A percentile compares a stretch with the other conserved stretches of the same genome.
These are phyloP conservation scores for Omphalea diandra DNA, from an alignment of 441 rosid genomes.

Conservation along the genomic window DNA sequence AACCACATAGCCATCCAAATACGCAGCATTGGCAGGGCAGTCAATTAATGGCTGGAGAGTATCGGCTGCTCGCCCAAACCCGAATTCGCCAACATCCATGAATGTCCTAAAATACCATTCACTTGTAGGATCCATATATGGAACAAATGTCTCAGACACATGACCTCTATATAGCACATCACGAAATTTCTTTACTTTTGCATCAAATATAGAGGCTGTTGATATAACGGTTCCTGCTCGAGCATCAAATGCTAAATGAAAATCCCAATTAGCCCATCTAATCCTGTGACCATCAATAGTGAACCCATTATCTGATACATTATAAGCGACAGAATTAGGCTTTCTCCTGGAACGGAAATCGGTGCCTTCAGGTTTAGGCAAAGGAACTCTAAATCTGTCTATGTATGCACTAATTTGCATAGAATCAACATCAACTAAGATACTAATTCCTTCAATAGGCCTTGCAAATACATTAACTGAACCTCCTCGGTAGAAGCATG, in stretches of 20 bases:
- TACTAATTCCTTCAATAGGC: constrained; percentile 71
- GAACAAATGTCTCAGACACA: constrained; percentile 81
- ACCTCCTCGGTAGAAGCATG: constrained; percentile 60
- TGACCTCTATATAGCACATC: constrained; percentile 64
- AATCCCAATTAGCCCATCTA: constrained; percentile 69
- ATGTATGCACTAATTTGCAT: constrained; percentile 52
- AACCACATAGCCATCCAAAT: constrained; percentile 53
- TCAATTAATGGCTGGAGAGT: constrained; percentile 53
- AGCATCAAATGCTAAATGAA: constrained; percentile 65
- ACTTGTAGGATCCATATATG: constrained; percentile 73
- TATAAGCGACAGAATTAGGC: constrained; percentile 37
- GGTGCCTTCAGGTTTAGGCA: constrained; percentile 63
- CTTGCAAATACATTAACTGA: constrained; percentile 68
- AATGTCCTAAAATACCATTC: constrained; percentile 85
- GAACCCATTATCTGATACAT: constrained; percentile 42
- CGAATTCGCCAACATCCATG: constrained; percentile 72
- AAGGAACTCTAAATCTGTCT: constrained; percentile 48
- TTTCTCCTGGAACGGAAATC: constrained; percentile 42
- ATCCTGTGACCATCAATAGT: constrained; percentile 42
- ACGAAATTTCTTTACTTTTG: constrained; percentile 34
- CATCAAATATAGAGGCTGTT: constrained; percentile 57
- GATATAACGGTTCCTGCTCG: constrained; percentile 63
- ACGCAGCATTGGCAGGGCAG: constrained; percentile 61
- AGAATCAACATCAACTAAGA: constrained; percentile 61
- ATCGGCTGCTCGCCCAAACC: constrained; percentile 63